A percentile compares a stretch with the other conserved stretches of the same genome.
These are phyloP conservation scores for Aschersonia sp. DNA, from an alignment of 2,329 filamentous ascomycete genomes.

Conservation along the genomic window DNA sequence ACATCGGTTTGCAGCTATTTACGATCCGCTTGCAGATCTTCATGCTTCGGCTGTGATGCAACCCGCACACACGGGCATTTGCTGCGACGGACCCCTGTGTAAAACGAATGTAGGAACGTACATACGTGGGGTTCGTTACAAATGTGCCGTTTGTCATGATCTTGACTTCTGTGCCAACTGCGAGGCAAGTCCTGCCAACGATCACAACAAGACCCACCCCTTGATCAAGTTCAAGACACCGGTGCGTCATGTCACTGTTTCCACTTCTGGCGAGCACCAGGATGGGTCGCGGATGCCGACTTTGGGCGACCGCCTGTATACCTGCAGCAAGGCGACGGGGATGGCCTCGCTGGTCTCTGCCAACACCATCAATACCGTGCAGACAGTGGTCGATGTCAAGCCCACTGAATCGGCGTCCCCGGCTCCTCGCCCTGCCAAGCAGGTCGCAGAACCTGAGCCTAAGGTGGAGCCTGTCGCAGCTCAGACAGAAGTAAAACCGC, in stretches of 20 bases:
- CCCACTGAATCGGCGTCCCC: conserved; percentile 32
- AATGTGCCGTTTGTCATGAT: conserved; percentile 92
- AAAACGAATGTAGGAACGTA: conserved; percentile 42
- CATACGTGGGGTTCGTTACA: conserved; percentile 82
- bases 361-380: conserved; percentile 37
- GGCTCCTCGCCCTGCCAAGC: conserved; percentile 1
- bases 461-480: background rate
- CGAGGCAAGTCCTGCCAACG: conserved; percentile 72
- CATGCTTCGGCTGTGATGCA: conserved; percentile 8
- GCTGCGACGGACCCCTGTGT: conserved; percentile 90
- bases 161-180: conserved; percentile 90
- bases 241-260: conserved; percentile 75
- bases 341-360: conserved; percentile 25
- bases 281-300: conserved; percentile 48
- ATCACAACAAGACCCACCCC: conserved; percentile 90
- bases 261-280: conserved; percentile 64
- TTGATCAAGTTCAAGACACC: conserved; percentile 95
- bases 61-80: conserved; percentile 65
- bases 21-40: conserved; percentile 43
- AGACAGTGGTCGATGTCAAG: conserved; percentile 60
- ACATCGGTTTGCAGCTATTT: conserved; percentile 83
- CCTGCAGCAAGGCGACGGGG: conserved; percentile 36
- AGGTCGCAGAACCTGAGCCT: conserved; percentile 5
- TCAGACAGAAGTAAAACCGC: conserved; percentile 7
- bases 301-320: conserved; percentile 50